A percentile compares a stretch with the other conserved stretches of the same genome.
phyloP scores from a whole-genome alignment of 176 grass and related monocot species.

The Cymbopogon citratus region DNA sequence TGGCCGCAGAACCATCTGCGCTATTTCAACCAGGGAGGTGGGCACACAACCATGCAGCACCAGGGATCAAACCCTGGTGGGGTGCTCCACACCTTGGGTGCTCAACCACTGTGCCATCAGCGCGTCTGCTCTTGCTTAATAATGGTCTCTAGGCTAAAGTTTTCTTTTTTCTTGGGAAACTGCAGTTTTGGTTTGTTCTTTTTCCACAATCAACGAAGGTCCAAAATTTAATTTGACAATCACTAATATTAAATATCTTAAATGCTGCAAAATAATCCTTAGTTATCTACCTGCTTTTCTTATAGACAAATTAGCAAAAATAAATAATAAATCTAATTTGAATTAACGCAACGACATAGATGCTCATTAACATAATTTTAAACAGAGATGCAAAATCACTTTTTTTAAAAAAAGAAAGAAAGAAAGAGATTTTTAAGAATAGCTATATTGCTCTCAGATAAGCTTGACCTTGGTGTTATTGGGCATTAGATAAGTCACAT shows the following conservation, averaged over 20 bases:
- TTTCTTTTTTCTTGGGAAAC: not conserved
- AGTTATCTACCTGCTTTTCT: not conserved
- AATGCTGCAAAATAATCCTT: not conserved
- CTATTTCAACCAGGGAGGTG: not conserved
- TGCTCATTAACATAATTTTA: not conserved
- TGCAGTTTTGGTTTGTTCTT: not conserved
- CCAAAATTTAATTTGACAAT: not conserved
- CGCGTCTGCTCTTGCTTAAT: not conserved
- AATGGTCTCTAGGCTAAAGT: not conserved
- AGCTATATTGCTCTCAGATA: not conserved
- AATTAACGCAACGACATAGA: not conserved
- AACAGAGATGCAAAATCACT: not conserved
- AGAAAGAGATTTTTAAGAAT: not conserved
- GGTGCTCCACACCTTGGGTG: not conserved
- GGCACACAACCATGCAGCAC: not conserved
- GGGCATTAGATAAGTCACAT: not conserved
- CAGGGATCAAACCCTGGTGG: not conserved
- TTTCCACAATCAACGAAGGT: not conserved
- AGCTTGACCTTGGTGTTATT: no score
- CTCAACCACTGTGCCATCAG: not conserved
- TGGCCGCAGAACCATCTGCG: not conserved
- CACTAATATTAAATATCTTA: no score
- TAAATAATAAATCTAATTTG: not conserved
- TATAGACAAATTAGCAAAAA: not conserved
- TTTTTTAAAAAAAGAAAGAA: not conserved